Conservation (phyloP, 768 basidiomycete genomes). For the Lactarius evosmus region DNA sequence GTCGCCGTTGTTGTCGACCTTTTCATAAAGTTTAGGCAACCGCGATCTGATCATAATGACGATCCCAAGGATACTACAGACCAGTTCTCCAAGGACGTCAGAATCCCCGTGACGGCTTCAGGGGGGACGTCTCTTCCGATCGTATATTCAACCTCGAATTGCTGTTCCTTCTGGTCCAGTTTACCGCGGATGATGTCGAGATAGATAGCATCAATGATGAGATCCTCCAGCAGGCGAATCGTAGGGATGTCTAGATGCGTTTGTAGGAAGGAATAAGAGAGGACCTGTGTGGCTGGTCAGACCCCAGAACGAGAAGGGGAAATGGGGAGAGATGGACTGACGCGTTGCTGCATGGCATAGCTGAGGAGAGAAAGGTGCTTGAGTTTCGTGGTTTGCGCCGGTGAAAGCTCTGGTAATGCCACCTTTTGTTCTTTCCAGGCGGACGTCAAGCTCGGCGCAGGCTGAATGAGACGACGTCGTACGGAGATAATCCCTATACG, state of each 20-base stretch:
- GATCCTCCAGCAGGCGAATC: constrained; percentile 89
- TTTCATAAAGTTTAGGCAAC: background rate
- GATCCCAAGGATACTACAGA: constrained; percentile 34
- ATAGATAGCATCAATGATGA: constrained; percentile 97
- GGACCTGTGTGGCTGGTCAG: constrained; percentile 49
- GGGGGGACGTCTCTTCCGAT: constrained; percentile 91
- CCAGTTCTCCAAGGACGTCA: constrained; percentile 67
- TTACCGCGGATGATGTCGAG: constrained; percentile 85
- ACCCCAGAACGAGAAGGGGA: background rate
- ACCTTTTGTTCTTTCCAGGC: constrained; percentile 57
- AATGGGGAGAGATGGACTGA: constrained; percentile 38
- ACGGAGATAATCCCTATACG: constrained; percentile 78
- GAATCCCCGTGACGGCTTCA: constrained; percentile 56
- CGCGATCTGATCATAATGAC: background rate
- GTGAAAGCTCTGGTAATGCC: constrained; percentile 61
- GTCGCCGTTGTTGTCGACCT: constrained; percentile 71
- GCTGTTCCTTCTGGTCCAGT: constrained; percentile 87
- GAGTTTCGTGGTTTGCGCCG: constrained; percentile 78
- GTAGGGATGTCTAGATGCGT: constrained; percentile 67
- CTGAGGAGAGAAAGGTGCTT: constrained; percentile 92
- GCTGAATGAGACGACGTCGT: constrained; percentile 32
- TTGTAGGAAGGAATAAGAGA: constrained; percentile 76
- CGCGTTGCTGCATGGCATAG: constrained; percentile 72
- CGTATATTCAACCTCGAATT: constrained; percentile 89
- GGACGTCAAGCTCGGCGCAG: background rate